Conservation (phyloP, 257 asterid species). For the Plantago ovata region DNA sequence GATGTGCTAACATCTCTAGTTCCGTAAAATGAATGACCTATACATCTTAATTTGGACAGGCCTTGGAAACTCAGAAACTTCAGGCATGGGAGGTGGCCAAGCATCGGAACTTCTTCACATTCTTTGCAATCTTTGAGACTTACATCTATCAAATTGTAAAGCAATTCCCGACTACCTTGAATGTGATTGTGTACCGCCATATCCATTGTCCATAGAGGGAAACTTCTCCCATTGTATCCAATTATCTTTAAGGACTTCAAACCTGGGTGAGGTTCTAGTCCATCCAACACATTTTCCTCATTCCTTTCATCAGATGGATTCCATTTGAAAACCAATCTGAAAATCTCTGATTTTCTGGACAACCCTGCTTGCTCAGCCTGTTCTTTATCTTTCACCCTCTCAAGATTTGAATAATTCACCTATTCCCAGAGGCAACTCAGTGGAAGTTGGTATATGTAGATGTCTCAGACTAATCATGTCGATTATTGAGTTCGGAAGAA, state of each 20-base stretch:
- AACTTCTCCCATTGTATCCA: conserved; percentile 10
- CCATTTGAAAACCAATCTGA: conserved; percentile 18
- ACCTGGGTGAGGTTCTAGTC: conserved; percentile 26
- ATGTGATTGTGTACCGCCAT: too few relatives aligned
- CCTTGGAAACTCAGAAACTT: neutral
- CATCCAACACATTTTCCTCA: conserved; percentile 24
- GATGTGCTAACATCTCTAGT: too few relatives aligned
- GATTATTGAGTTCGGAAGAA: too few relatives aligned
- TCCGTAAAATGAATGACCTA: too few relatives aligned
- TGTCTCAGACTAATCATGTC: conserved; percentile 26
- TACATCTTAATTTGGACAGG: too few relatives aligned
- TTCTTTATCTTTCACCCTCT: conserved; percentile 15
- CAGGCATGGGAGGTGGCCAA: too few relatives aligned
- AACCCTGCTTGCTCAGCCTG: conserved; percentile 25
- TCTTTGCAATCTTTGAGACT: neutral
- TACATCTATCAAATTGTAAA: conserved; percentile 2
- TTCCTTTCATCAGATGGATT: neutral
- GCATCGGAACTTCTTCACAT: too few relatives aligned
- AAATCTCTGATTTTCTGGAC: conserved; percentile 11
- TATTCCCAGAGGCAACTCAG: conserved; percentile 12
- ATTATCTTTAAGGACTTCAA: neutral
- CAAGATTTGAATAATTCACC: conserved; percentile 20
- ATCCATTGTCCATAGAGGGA: conserved; percentile 19
- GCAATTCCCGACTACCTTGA: neutral
- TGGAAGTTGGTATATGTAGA: neutral